A percentile compares a stretch with the other conserved stretches of the same genome.
Evolutionary conservation across 345 rosid genomes (phyloP).

Genomic region (Eutrema heterophyllum): DNA sequence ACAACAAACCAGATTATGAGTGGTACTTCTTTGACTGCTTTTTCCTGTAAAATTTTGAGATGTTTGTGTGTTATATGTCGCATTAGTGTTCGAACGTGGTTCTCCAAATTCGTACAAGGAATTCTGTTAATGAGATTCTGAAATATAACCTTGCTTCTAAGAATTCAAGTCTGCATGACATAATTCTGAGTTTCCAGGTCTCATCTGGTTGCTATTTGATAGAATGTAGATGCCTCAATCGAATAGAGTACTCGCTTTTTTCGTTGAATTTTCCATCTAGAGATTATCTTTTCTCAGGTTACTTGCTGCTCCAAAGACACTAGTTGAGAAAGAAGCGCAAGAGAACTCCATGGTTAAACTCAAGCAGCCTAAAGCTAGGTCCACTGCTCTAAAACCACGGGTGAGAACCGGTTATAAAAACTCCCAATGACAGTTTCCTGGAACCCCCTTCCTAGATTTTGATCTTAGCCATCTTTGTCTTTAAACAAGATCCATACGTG

Average conservation of each 20-base stretch:
- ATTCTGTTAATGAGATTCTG: background rate
- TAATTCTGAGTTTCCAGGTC: background rate
- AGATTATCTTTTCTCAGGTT: slow-evolving; percentile 19
- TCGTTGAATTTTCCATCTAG: background rate
- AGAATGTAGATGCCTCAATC: background rate
- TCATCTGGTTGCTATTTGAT: background rate
- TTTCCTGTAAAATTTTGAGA: background rate
- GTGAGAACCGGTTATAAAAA: slow-evolving; percentile 35
- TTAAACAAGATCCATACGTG: background rate
- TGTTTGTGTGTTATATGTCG: background rate
- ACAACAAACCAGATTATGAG: slow-evolving; percentile 26
- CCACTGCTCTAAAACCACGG: slow-evolving; percentile 43
- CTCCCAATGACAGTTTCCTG: background rate
- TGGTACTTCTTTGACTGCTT: slow-evolving; percentile 8
- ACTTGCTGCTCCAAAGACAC: slow-evolving; percentile 26
- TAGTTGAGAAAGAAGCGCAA: background rate
- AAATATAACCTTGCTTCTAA: background rate
- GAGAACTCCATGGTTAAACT: slow-evolving; percentile 16
- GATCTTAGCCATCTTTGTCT: background rate
- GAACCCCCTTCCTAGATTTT: background rate
- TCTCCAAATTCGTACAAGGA: background rate
- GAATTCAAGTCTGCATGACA: background rate
- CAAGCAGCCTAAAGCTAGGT: slow-evolving; percentile 19
- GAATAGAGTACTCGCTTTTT: background rate
- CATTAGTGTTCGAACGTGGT: background rate